Conservation (phyloP, 805 yeast species). For the Starmerella floricola region DNA sequence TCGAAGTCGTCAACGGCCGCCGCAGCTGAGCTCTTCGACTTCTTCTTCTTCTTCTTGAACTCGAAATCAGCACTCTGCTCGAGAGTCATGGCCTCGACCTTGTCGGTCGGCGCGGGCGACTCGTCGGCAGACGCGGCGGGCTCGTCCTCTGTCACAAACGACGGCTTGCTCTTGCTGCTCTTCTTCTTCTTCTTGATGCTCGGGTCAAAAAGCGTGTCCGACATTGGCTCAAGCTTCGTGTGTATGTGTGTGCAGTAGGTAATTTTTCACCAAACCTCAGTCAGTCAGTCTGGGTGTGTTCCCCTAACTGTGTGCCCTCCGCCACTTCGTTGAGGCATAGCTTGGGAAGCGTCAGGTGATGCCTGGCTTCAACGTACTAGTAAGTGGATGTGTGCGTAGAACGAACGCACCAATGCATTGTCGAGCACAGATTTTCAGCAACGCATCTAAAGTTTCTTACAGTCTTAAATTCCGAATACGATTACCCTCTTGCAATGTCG, state of each 20-base stretch:
- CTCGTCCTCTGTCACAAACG: slow-evolving; percentile 31
- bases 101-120: slow-evolving; percentile 41
- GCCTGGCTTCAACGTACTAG: too few relatives aligned
- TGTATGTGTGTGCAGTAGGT: neutral
- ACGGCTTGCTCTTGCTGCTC: slow-evolving; percentile 28
- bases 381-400: too few relatives aligned
- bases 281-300: too few relatives aligned
- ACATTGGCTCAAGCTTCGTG: slow-evolving; percentile 7
- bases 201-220: slow-evolving; percentile 27
- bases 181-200: slow-evolving; percentile 31
- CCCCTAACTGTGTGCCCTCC: too few relatives aligned
- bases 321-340: too few relatives aligned
- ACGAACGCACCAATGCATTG: too few relatives aligned
- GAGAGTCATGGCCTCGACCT: slow-evolving; percentile 12
- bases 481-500: too few relatives aligned
- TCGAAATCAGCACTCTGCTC: slow-evolving; percentile 25
- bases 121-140: slow-evolving; percentile 32
- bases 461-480: too few relatives aligned
- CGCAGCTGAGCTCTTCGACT: slow-evolving; percentile 49
- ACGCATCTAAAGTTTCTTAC: too few relatives aligned
- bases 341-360: too few relatives aligned
- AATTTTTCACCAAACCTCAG: neutral
- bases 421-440: too few relatives aligned
- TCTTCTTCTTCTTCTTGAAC: slow-evolving; percentile 62
- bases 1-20: slow-evolving; percentile 70